Evolutionary conservation across 1,139 yeast species (phyloP), one percentile per base, ranked within the genome.

Genomic region (Magnusiomyces fungicola): DNA sequence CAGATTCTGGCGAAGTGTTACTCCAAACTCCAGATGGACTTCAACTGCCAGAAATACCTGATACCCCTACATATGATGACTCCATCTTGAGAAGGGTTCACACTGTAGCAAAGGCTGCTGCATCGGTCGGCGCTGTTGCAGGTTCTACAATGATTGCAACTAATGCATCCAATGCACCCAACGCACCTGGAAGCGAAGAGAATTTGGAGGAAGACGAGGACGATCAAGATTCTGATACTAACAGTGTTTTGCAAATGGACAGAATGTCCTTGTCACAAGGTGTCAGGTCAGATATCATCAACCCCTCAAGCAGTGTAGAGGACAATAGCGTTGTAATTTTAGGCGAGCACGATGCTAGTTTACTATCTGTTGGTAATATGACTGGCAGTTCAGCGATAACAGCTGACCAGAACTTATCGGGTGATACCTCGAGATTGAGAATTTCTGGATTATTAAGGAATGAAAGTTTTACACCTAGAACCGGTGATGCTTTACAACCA

Each of bases 361-460:
- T n/a, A n/a, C n/a, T n/a, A n/a, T n/a, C n/a, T n/a, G n/a, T n/a
- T n/a, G n/a, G n/a, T n/a, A n/a, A n/a, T n/a, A n/a, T n/a, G n/a
- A n/a, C n/a, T n/a, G n/a, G n/a, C n/a, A n/a, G n/a, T n/a, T n/a
- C n/a, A n/a, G n/a, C n/a, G n/a, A n/a, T n/a, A n/a, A n/a, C n/a
- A n/a, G n/a, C n/a, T n/a, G n/a, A n/a, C n/a, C n/a, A n/a, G n/a
- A n/a, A n/a, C 16, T 16, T 24, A 1, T 18, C 36, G 12, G 43
- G 37, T 7, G 43, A 37, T n/a, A 29, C 36, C 21, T 38, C 44
- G 18, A 50, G 47, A 12, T 36, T 50, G 14, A 45, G 44, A 14
- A 50, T 50, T 24, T 47, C 53, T 12, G 53, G 48, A 12, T 16
- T 50, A n/a, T 19, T 50, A n/a, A 50, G 38, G 41, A 47, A 46